A percentile compares a stretch with the other conserved stretches of the same genome.
phyloP scores from a whole-genome alignment of 148 eudicot genomes.

The Rhododendron simsii region DNA sequence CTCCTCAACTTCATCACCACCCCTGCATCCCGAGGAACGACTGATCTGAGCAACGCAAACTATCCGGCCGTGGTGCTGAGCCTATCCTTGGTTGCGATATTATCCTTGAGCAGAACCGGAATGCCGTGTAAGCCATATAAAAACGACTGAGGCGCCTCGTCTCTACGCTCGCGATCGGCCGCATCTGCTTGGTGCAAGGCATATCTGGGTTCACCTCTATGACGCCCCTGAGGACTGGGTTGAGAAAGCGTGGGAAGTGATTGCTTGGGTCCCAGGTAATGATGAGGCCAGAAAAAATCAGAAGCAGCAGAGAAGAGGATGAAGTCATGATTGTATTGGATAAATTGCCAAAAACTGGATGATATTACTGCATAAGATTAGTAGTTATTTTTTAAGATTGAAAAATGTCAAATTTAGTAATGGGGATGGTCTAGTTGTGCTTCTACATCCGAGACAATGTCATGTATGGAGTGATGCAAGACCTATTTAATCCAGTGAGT shows the following conservation, averaged over 20 bases:
- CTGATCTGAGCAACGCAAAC: slow-evolving; percentile 24
- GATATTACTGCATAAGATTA: background rate
- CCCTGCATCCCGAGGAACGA: slow-evolving; percentile 24
- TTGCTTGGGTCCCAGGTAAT: background rate
- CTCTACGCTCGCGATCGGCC: slow-evolving; percentile 25
- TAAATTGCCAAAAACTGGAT: slow-evolving; percentile 26
- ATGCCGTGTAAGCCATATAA: slow-evolving; percentile 22
- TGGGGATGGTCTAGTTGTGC: no score
- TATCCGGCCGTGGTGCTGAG: slow-evolving; percentile 37
- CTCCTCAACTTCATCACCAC: slow-evolving; percentile 25
- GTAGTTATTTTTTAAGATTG: no score
- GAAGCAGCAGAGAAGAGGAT: background rate
- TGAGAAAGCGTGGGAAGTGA: slow-evolving; percentile 17
- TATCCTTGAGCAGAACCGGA: slow-evolving; percentile 37
- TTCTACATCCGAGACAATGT: no score
- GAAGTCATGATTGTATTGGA: slow-evolving; percentile 26
- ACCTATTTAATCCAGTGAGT: no score
- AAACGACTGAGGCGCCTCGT: background rate
- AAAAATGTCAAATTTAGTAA: no score
- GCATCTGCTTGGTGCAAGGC: slow-evolving; percentile 22
- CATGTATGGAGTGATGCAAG: no score
- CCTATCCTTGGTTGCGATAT: slow-evolving; percentile 36
- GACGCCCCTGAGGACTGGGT: slow-evolving; percentile 25
- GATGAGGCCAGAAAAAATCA: background rate
- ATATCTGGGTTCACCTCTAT: slow-evolving; percentile 39